Conservation (phyloP, 768 basidiomycete genomes). For the Leccinum sublutescens region DNA sequence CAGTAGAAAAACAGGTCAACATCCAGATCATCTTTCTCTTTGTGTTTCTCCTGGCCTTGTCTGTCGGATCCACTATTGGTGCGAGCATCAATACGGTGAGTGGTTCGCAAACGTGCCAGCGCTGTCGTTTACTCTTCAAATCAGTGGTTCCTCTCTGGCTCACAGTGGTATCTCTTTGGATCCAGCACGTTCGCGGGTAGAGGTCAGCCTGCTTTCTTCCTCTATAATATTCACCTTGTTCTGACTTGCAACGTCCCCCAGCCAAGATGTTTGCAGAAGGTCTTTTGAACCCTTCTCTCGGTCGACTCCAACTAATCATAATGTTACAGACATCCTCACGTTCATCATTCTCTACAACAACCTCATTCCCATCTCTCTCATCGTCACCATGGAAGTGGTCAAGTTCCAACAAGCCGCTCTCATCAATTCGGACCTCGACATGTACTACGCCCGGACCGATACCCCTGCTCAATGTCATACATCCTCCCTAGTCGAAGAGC, state of each 20-base stretch:
- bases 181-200: slow-evolving; percentile 55
- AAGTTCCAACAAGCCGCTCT: slow-evolving; percentile 97
- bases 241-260: slow-evolving; percentile 25
- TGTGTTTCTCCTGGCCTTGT: slow-evolving; percentile 79
- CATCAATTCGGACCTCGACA: slow-evolving; percentile 97
- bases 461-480: slow-evolving; percentile 98
- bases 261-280: slow-evolving; percentile 84
- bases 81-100: slow-evolving; percentile 79
- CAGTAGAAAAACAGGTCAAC: slow-evolving; percentile 95
- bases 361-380: slow-evolving; percentile 97
- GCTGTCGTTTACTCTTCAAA: background rate
- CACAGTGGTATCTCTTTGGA: slow-evolving; percentile 90
- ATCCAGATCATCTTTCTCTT: slow-evolving; percentile 95
- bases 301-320: slow-evolving; percentile 7
- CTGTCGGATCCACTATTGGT: slow-evolving; percentile 89
- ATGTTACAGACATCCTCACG: slow-evolving; percentile 79
- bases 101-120: background rate
- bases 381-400: slow-evolving; percentile 99
- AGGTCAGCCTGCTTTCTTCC: slow-evolving; percentile 43
- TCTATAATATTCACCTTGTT: background rate
- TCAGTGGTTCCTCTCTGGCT: slow-evolving; percentile 81
- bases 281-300: slow-evolving; percentile 25
- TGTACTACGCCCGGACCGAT: slow-evolving; percentile 95
- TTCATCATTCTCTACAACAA: slow-evolving; percentile 99
- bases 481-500: slow-evolving; percentile 95